Base-by-base conservation (phyloP, 2,329 filamentous ascomycete genomes). In the Furcasterigmium furcatum region DNA sequence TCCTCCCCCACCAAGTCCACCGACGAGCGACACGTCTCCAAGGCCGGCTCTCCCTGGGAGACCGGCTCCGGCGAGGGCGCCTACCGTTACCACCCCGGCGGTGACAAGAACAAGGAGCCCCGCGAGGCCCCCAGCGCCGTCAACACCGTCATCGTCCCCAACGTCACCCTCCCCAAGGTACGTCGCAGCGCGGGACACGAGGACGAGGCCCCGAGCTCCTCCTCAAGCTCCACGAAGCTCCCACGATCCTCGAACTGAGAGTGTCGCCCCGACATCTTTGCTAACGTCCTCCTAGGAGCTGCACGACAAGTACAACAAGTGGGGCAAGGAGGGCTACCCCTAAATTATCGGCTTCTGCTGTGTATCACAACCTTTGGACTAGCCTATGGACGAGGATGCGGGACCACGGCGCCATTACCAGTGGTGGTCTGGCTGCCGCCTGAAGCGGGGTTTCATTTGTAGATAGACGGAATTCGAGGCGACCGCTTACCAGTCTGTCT, bases 281-380 rank as follows among this genome's bases (percentile, higher is more conserved):
- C 49, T 58, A 13, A 53, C 39, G 20, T 21, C 46, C 14, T 25
- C 34, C 9, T 60, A 95, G 89, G 80, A 86, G 61, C 82, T 96
- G 54, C 94, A 99, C 75, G 94, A 99, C 59, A 87, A 87, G 76
- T 97, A 87, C 84, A 99, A 99, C 88, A 99, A 99, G 80, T 97
- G 89, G 84, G 94, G 94, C 71, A 97, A 97, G 84, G 94, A 97
- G 58, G 91, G 90, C 58, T 97, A 87, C 73, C 68, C 68, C 57
- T 88, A 75, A 65, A 63, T 36, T 16, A 36, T 36, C 34, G 18
- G 34, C 34, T 18, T 18, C 18, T 10, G 34, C 34, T 19, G 3
- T 36, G 34, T 36, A 36, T 19, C 34, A 36, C 34, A 36, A 36
- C 34, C 34, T 36, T 36, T 16, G 34, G 34, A 36, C n/a, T 16